Percentiles rank a stretch among this genome's conserved stretches.
These are phyloP conservation scores for Colletotrichum liriopes DNA, from an alignment of 2,329 filamentous ascomycete genomes.

Conservation along the genomic window DNA sequence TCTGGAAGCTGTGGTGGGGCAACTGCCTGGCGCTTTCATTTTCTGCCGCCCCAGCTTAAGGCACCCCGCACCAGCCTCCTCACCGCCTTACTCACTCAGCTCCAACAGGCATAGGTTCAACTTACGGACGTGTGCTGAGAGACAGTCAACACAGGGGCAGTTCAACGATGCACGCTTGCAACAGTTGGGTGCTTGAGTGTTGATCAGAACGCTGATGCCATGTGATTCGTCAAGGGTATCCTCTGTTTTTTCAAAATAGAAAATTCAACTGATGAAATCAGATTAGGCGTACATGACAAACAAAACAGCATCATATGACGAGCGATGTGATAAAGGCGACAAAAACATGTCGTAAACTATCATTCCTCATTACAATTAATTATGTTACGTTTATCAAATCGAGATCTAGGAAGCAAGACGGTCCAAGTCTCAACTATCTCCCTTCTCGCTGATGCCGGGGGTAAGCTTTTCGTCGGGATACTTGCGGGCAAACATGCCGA, in stretches of 20 bases:
- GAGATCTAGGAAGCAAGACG: neutral
- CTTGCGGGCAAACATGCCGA: conserved; percentile 87
- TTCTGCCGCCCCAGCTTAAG: conserved; percentile 15
- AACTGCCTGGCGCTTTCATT: neutral
- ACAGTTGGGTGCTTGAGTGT: too few species aligned
- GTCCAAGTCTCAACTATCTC: conserved; percentile 4
- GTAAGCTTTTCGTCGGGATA: conserved; percentile 76
- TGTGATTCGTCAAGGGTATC: too few species aligned
- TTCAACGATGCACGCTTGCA: too few species aligned
- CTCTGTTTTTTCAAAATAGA: too few species aligned
- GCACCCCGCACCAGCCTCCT: neutral
- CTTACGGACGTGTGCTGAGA: too few species aligned
- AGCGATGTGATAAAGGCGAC: too few species aligned
- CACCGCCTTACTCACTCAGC: neutral
- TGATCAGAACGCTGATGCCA: too few species aligned
- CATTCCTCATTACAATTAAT: conserved; percentile 24
- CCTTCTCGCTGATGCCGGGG: conserved; percentile 35
- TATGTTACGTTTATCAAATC: conserved; percentile 6
- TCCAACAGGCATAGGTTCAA: too few species aligned
- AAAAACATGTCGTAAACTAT: neutral
- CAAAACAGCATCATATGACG: too few species aligned
- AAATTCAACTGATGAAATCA: too few species aligned
- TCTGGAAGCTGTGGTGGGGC: conserved; percentile 54
- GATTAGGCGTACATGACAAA: too few species aligned
- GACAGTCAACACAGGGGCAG: too few species aligned